Base-by-base conservation (phyloP, 2,329 filamentous ascomycete species). In the Pseudogymnoascus sp. region DNA sequence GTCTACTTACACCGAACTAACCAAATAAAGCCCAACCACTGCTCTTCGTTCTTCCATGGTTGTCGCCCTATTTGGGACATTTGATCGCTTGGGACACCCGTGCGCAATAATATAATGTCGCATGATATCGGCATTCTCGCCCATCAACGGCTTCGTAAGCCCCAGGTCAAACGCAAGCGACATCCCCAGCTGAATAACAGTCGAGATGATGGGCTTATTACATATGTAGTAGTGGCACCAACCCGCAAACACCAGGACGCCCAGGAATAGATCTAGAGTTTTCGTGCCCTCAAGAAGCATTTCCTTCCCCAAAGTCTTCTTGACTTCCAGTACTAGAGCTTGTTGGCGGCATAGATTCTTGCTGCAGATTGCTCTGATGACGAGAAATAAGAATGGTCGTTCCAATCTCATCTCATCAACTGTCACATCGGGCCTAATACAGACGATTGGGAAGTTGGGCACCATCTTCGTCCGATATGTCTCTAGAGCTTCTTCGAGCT, bases 1-100 rank as follows among this genome's bases (percentile, higher is more conserved):
- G 31, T 23, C 15, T 35, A 29, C 46, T 31, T 63, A 66, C 65
- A 59, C 59, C 15, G 65, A 66, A 26, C 31, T 40, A 17, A 66
- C 26, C 13, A 63, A 53, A 37, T 60, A 66, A 60, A 42, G 60
- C 0, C 61, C 61, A 37, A 66, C 15, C 4, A 46, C 60, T 29
- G 61, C 61, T 19, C 65, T 60, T 44, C 65, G 50, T 29, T 66
- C 65, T 40, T 66, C 65, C 46, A 66, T 53, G 13, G 63, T 66
- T 26, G 61, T 31, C 7, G 29, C 4, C 13, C 31, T 42, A 15
- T 9, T 10, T 19, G 17, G 7, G 19, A 7, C 26, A 62, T 23
- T 21, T 33, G 7, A 4, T 13, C 37, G 17, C 19, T 31, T 62
- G 23, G 37, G 44, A 11, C 37, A 50, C 4, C 44, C 60, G 13